phyloP scores from a whole-genome alignment of 108 stramenopile species.

The Pseudonitzschia multiseries region DNA sequence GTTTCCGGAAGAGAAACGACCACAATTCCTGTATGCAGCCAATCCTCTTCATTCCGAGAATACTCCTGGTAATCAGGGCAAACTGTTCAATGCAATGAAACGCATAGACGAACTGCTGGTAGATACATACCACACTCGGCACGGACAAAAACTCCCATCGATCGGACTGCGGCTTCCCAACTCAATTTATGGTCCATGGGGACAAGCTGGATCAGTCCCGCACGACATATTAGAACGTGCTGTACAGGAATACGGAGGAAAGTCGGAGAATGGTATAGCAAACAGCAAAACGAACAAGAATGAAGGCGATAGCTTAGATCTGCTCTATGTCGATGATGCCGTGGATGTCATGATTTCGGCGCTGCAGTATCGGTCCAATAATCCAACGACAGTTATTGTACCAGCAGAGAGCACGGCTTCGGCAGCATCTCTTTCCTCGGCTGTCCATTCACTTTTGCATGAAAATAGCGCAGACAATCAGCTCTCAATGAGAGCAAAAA shows the following conservation, averaged over 20 bases:
- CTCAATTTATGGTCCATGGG: slow-evolving; percentile 73
- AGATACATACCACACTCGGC: slow-evolving; percentile 46
- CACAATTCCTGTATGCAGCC: slow-evolving; percentile 40
- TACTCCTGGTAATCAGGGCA: not conserved
- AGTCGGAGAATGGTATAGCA: slow-evolving; percentile 15
- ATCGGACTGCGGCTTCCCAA: slow-evolving; percentile 59
- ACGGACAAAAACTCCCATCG: slow-evolving; percentile 40
- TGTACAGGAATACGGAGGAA: slow-evolving; percentile 21
- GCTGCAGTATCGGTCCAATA: slow-evolving; percentile 61
- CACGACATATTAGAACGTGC: slow-evolving; percentile 29
- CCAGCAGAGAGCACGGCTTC: slow-evolving; percentile 35
- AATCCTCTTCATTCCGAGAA: not conserved
- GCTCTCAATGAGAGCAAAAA: not conserved
- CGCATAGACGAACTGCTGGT: slow-evolving; percentile 72
- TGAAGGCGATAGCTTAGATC: slow-evolving; percentile 27
- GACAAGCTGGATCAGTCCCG: slow-evolving; percentile 49
- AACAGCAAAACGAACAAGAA: slow-evolving; percentile 22
- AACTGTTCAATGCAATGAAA: slow-evolving; percentile 24
- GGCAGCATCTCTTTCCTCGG: slow-evolving; percentile 30
- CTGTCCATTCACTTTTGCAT: slow-evolving; percentile 24
- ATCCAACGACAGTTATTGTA: slow-evolving; percentile 46
- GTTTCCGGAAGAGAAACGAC: slow-evolving; percentile 22
- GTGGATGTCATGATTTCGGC: slow-evolving; percentile 70
- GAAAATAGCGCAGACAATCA: not conserved
- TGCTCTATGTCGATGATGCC: slow-evolving; percentile 73